phyloP scores from a whole-genome alignment of 2,329 filamentous ascomycete species.

The Aureobasidium namibiae region DNA sequence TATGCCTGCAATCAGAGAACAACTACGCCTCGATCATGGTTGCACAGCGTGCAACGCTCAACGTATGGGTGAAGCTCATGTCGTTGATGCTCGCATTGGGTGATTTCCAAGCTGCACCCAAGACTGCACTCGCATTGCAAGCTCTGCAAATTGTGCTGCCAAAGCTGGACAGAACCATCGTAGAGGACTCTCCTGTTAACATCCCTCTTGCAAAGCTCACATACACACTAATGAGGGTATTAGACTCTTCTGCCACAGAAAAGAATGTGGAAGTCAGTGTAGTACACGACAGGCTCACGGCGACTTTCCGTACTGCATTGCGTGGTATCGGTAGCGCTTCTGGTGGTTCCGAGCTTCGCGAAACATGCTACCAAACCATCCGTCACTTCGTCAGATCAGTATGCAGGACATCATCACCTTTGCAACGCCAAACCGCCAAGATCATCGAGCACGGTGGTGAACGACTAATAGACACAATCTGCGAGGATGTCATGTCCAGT shows the following conservation, averaged over 20 bases:
- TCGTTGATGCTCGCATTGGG: constrained; percentile 76
- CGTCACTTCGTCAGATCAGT: constrained; percentile 10
- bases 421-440: constrained; percentile 38
- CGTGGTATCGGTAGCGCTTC: constrained; percentile 28
- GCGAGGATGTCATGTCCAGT: constrained; percentile 85
- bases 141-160: constrained; percentile 81
- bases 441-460: constrained; percentile 67
- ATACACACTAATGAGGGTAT: constrained; percentile 61
- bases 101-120: constrained; percentile 64
- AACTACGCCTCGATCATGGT: constrained; percentile 49
- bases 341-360: constrained; percentile 50
- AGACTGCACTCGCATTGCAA: constrained; percentile 73
- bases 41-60: constrained; percentile 59
- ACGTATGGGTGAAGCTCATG: constrained; percentile 76
- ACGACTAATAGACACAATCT: constrained; percentile 74
- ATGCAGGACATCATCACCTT: constrained; percentile 16
- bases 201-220: constrained; percentile 70
- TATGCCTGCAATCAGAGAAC: constrained; percentile 57
- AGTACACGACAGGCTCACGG: constrained; percentile 80
- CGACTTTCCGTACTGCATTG: constrained; percentile 82
- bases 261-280: constrained; percentile 44
- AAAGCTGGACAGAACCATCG: constrained; percentile 70
- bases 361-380: constrained; percentile 76
- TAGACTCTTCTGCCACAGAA: constrained; percentile 48
- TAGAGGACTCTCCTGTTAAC: constrained; percentile 60